Percentiles rank a stretch among this genome's conserved stretches.
Evolutionary conservation across 2,329 filamentous ascomycete species (phyloP).

Genomic region (Aspergillus sp.): DNA sequence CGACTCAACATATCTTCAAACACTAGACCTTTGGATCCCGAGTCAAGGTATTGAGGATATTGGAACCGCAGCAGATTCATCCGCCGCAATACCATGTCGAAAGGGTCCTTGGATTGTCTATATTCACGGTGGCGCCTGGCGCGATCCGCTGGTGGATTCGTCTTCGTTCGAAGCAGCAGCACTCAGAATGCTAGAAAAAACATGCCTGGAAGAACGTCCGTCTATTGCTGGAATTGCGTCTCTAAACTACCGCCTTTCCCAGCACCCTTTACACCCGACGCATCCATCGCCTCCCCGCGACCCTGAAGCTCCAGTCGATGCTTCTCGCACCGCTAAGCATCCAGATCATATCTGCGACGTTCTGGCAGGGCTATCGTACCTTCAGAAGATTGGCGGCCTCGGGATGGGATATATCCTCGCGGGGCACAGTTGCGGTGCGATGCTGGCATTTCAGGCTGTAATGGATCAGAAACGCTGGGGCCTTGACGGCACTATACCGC

Average conservation of each 20-base stretch:
- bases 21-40: too few relatives aligned
- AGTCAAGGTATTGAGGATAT: too few relatives aligned
- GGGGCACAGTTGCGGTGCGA: constrained; percentile 50
- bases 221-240: too few relatives aligned
- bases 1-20: too few relatives aligned
- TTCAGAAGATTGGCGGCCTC: constrained; percentile 42
- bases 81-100: too few relatives aligned
- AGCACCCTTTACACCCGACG: constrained; percentile 26
- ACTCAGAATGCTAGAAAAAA: constrained; percentile 14
- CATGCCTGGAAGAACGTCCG: too few relatives aligned
- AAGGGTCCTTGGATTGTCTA: too few relatives aligned
- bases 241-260: neutral
- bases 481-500: too few relatives aligned
- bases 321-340: constrained; percentile 38
- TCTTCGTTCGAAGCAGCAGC: constrained; percentile 35
- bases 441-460: constrained; percentile 45
- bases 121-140: constrained; percentile 52
- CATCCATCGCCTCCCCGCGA: constrained; percentile 41
- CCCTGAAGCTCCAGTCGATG: constrained; percentile 20
- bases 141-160: constrained; percentile 43
- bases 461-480: constrained; percentile 24
- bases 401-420: constrained; percentile 43
- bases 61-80: too few relatives aligned
- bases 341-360: constrained; percentile 48
- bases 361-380: constrained; percentile 37